Evolutionary conservation across 1,284 basidiomycete species (phyloP).

Genomic region (Porphyrellus sp.): DNA sequence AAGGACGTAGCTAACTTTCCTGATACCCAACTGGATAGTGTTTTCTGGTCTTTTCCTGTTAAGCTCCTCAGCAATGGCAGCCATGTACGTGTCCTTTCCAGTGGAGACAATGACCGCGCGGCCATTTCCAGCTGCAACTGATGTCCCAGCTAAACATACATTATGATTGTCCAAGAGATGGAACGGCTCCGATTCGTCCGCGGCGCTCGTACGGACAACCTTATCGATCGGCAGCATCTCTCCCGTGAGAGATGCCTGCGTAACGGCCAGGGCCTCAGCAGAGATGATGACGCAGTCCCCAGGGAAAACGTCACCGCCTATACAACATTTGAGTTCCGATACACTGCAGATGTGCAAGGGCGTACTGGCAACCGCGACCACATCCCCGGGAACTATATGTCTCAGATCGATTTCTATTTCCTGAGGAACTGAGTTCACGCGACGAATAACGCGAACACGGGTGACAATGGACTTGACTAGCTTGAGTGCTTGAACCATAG

Average conservation of each 20-base stretch:
- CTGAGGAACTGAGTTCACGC: conserved; percentile 14
- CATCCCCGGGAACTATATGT: conserved; percentile 30
- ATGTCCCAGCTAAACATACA: conserved; percentile 33
- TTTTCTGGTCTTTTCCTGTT: conserved; percentile 33
- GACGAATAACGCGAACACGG: conserved; percentile 33
- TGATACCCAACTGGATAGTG: conserved; percentile 31
- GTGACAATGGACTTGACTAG: conserved; percentile 34
- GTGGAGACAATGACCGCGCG: conserved; percentile 32
- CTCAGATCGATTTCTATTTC: conserved; percentile 32
- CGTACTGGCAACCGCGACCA: conserved; percentile 31
- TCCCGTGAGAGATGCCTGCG: conserved; percentile 34
- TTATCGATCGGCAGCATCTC: conserved; percentile 33
- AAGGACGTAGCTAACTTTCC: conserved; percentile 34
- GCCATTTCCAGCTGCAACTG: conserved; percentile 31
- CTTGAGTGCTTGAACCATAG: conserved; percentile 35
- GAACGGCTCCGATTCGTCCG: conserved; percentile 21
- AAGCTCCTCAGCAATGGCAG: conserved; percentile 33
- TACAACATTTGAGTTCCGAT: background rate
- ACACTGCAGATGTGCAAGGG: background rate
- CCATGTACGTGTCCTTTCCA: conserved; percentile 34
- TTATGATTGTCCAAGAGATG: conserved; percentile 31
- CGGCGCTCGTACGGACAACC: conserved; percentile 12
- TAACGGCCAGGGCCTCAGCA: conserved; percentile 30
- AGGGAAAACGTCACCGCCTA: conserved; percentile 34
- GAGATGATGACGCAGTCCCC: conserved; percentile 33